Base-by-base conservation (phyloP, 2,329 filamentous ascomycete genomes). In the Fusarium sp. region DNA sequence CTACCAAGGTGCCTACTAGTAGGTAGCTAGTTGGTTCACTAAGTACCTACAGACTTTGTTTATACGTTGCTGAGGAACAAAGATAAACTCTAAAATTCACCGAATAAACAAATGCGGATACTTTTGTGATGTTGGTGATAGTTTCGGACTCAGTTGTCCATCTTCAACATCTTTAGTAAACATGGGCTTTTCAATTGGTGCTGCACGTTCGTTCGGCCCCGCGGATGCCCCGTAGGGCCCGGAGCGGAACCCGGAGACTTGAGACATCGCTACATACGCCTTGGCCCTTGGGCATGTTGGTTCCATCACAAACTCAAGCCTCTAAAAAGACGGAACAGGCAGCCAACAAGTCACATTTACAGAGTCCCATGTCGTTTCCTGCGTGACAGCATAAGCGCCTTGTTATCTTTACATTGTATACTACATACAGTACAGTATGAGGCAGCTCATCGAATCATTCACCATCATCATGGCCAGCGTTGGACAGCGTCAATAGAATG, bases 321-420 rank as follows among this genome's bases (percentile, higher is more conserved):
- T 33, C 31, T 7, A 33, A 7, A 33, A 6, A n/a, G 31, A 33
- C 32, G 14, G 36, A 44, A 37, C 32, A 38, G 21, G 36, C 32
- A 42, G 31, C 13, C 39, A 15, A 43, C 31, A 37, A 33, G 47
- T 50, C 39, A 14, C n/a, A 47, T 33, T 33, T 14, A 14, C 31
- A 33, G 8, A 61, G 45, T 61, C 51, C 61, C 61, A 65, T 57
- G 44, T 39, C 60, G 48, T 61, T 57, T 64, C 37, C 35, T 10
- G 36, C 14, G 49, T 53, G 44, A 33, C 32, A 57, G 47, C 27
- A 48, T 14, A 63, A 57, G 47, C 41, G 36, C 31, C 25, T 33
- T 46, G 49, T 47, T 47, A 8, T 31, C 23, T 33, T 56, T 38
- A 9, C n/a, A 17, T 38, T n/a, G n/a, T n/a, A n/a, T n/a, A n/a